These are phyloP conservation scores for Tillandsia leiboldiana DNA, from an alignment of 176 grass and related monocot species.

Conservation along the genomic window DNA sequence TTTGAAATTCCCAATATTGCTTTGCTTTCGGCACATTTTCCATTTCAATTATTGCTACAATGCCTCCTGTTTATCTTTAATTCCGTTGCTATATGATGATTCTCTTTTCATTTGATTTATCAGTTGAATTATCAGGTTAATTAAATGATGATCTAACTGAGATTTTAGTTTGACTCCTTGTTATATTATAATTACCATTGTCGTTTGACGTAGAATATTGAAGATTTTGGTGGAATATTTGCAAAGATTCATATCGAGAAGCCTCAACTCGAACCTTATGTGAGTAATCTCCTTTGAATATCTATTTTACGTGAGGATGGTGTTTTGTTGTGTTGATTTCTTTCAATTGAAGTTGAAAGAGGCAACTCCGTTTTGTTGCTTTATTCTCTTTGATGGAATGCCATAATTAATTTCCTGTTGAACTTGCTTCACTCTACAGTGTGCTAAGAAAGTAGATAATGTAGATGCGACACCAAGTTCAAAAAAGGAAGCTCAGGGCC, in stretches of 20 bases:
- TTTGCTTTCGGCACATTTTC: too few species aligned
- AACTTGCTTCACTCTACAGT: constrained; percentile 8
- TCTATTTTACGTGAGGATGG: not conserved
- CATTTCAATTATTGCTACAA: too few species aligned
- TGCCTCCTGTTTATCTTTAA: too few species aligned
- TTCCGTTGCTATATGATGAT: too few species aligned
- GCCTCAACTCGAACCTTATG: constrained; percentile 48
- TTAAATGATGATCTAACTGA: not conserved
- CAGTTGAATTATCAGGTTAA: not conserved
- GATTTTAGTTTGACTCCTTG: not conserved
- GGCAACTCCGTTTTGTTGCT: too few species aligned
- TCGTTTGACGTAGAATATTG: constrained; percentile 44
- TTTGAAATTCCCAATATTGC: too few species aligned
- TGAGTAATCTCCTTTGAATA: constrained; percentile 25
- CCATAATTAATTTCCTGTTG: not conserved
- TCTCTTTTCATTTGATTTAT: too few species aligned
- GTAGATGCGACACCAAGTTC: constrained; percentile 33
- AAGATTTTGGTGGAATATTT: constrained; percentile 52
- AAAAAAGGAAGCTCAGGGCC: constrained; percentile 46
- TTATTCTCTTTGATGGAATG: not conserved
- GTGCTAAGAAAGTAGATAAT: constrained; percentile 59
- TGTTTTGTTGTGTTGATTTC: not conserved
- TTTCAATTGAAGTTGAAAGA: not conserved
- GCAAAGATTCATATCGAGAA: constrained; percentile 57
- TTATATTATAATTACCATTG: not conserved